Evolutionary conservation across 495 filamentous ascomycete species (phyloP), one percentile per base, ranked within the genome.

Genomic region (Podospora fimiseda): DNA sequence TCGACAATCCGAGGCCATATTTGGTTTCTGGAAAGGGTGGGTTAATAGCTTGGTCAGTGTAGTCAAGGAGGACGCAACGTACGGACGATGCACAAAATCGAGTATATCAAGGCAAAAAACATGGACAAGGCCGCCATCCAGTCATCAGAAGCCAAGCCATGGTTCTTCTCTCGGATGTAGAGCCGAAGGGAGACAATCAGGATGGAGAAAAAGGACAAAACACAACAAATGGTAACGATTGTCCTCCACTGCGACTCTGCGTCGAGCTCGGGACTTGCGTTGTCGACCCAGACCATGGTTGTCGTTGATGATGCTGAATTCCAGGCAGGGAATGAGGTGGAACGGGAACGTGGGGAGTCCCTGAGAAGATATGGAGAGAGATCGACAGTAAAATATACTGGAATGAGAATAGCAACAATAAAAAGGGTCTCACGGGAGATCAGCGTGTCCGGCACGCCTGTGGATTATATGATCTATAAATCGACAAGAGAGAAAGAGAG

Each of bases 1-100:
- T 39, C 0, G 74, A 73, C 6, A 80, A 57, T 5, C 77, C 77
- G 36, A 80, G 67, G 40, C 77, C 77, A 56, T 71, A 80, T 64
- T 72, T 66, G 13, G 72, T 76, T 65, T 80, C 77, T 80, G 22
- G 1, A 51, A n/a, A n/a, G n/a, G n/a, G n/a, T n/a, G n/a, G n/a
- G n/a, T n/a, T n/a, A n/a, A n/a, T n/a, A n/a, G n/a, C n/a, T n/a
- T n/a, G n/a, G n/a, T n/a, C n/a, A n/a, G n/a, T n/a, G n/a, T n/a
- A n/a, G n/a, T n/a, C n/a, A n/a, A n/a, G n/a, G n/a, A n/a, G n/a
- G n/a, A n/a, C n/a, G n/a, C n/a, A n/a, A 71, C 73, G 58, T 65
- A 78, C 75, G 77, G 46, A 68, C 65, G 37, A 80, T 77, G 58
- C 75, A 79, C 1, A 79, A 57, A 2, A 65, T 64, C 33, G 68